Percentiles rank a stretch among this genome's conserved stretches.
Evolutionary conservation across 2,329 filamentous ascomycete genomes (phyloP).

Genomic region (Colletotrichum limetticola): DNA sequence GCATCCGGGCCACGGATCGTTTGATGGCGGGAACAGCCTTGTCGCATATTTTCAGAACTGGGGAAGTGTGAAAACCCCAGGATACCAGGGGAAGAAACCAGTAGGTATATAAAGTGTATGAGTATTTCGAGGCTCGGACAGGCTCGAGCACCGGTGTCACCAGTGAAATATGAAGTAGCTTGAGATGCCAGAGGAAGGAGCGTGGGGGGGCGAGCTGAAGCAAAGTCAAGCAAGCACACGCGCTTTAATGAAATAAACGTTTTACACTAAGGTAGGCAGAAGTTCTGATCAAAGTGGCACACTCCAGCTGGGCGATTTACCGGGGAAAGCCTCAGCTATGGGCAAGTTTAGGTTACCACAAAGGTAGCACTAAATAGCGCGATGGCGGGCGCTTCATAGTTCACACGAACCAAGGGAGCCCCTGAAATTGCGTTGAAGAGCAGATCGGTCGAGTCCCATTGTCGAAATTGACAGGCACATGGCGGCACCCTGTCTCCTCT

Average conservation of each 20-base stretch:
- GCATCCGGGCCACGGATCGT: background rate
- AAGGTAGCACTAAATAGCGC: background rate
- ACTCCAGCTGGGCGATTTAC: background rate
- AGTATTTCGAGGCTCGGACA: conserved; percentile 10
- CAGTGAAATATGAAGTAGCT: background rate
- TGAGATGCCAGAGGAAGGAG: background rate
- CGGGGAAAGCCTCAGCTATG: background rate
- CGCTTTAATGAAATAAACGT: background rate
- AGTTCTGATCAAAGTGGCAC: background rate
- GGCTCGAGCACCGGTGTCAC: conserved; percentile 13
- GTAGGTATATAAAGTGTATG: background rate
- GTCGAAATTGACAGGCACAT: background rate
- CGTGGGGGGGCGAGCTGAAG: background rate
- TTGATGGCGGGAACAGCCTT: background rate
- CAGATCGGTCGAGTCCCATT: background rate
- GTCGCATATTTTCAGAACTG: background rate
- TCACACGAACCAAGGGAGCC: conserved; percentile 13
- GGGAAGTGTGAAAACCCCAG: background rate
- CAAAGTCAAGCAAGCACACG: background rate
- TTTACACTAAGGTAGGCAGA: background rate
- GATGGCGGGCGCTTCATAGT: conserved; percentile 3
- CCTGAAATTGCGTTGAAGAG: background rate
- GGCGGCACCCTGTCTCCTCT: background rate
- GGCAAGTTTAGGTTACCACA: background rate
- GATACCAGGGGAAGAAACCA: background rate